Evolutionary conservation across 352 stramenopile species (phyloP), one percentile per base, ranked within the genome.

Genomic region (Pythium phragmiticola): DNA sequence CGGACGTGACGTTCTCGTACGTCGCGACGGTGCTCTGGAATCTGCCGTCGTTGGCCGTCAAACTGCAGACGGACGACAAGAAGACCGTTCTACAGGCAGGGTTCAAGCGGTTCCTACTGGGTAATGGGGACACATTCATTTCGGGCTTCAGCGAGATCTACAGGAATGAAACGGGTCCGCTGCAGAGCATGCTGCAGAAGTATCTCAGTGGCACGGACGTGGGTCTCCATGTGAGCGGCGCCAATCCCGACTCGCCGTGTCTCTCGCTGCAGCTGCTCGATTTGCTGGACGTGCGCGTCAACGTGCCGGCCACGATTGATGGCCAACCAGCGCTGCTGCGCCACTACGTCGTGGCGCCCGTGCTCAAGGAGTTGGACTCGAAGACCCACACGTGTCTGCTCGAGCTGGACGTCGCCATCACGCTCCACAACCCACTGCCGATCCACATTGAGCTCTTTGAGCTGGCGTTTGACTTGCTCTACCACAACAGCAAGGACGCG

Each of bases 361-460:
- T 69, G 26, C 70, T 94, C 17, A 94, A 94, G 54, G 68, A 92
- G 43, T 57, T 94, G 17, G 77, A 93, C 64, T 92, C 80, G 5
- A 89, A 76, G 50, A 88, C 72, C 13, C 80, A 69, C 61, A 87
- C 78, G 62, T 94, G 86, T 64, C 67, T 90, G 33, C 55, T 94
- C 47, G 72, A 88, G 46, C 57, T 94, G 9, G 76, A 86, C 53
- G 82, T 94, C 46, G 64, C 63, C n/a, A 77, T 94, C 46, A 79
- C 71, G 42, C 76, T 93, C 57, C 78, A 92, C 76, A 93, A 94
- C 65, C 86, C 86, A 19, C 65, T 94, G 36, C 86, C 86, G 36
- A 89, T 94, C 58, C 69, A 79, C 43, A 87, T 94, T 34, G 73
- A 89, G 52, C 77, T 94, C 14, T 88, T 82, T 41, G 69, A 71